Conservation (phyloP, 176 grass and related monocot genomes). For the Otatea glauca region DNA sequence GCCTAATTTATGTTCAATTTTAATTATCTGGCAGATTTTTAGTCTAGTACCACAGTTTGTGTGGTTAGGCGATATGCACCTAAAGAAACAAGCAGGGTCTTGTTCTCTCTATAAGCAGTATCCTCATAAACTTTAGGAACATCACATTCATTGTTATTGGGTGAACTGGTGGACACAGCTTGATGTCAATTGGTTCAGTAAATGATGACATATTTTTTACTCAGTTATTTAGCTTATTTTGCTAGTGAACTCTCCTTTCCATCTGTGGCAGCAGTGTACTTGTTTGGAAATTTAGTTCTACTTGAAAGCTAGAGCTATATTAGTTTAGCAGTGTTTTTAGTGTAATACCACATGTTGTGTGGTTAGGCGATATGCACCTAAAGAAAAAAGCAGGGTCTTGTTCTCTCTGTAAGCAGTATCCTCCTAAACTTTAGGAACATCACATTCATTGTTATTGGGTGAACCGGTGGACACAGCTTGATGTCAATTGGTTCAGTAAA, state of each 20-base stretch:
- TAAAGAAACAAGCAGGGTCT: constrained; percentile 45
- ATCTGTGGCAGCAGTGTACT: background rate
- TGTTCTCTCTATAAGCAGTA: constrained; percentile 44
- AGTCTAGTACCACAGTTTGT: background rate
- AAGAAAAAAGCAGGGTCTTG: constrained; percentile 55
- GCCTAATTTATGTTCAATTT: background rate
- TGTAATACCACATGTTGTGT: background rate
- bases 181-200: constrained; percentile 59
- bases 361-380: background rate
- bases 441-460: constrained; percentile 63
- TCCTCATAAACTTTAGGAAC: constrained; percentile 66
- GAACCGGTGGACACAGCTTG: constrained; percentile 43
- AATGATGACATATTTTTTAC: constrained; percentile 54
- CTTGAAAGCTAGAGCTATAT: too few species aligned
- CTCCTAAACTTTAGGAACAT: constrained; percentile 64
- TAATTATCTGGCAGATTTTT: background rate
- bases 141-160: constrained; percentile 63
- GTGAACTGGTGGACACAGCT: constrained; percentile 46
- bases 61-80: background rate
- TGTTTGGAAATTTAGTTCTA: too few species aligned
- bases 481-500: constrained; percentile 66
- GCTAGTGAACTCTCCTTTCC: background rate
- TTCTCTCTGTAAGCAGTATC: constrained; percentile 40
- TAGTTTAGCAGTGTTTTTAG: too few species aligned
- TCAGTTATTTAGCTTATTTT: background rate